Base-by-base conservation (phyloP, 2,329 filamentous ascomycete species). In the Gnomoniopsis sp. region DNA sequence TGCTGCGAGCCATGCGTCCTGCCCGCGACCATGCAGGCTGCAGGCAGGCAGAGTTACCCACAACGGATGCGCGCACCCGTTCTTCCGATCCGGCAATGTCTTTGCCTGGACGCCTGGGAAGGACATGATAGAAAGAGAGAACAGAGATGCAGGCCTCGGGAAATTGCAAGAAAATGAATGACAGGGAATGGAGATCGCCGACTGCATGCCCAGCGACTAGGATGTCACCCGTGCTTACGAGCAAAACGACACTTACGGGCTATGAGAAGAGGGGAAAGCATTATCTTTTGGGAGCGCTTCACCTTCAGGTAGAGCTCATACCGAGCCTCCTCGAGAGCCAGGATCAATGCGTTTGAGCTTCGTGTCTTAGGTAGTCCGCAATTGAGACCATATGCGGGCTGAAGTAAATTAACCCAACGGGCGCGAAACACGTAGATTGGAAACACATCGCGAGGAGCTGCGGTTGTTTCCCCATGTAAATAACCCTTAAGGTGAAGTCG, bases 341-440 rank as follows among this genome's bases (percentile, higher is more conserved):
- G 36, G 34, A 49, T 26, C 30, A 15, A 22, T 12, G 10, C 33
- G 34, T 44, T 38, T 49, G 53, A 50, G 49, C 33, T 26, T 47
- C 41, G 49, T 61, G 59, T 61, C 59, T 61, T 57, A 61, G n/a
- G n/a, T n/a, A n/a, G 46, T 51, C 57, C 46, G 54, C 33, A 49
- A 43, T 53, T 58, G 56, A 47, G 49, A 59, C 41, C 33, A 21
- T n/a, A n/a, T 55, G 56, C 44, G 21, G 33, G 59, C 33, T 21
- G 34, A 43, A 43, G 30, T 44, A 48, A 33, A 48, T 48, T 47
- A 49, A 49, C 38, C 50, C 56, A 61, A 59, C 59, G 49, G 59
- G 57, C 53, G 57, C 38, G 44, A 43, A 38, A 61, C 56, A 59
- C 59, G 59, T 61, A 57, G 56, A 52, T 49, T 53, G 33, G 49